Evolutionary conservation across 1,284 basidiomycete species (phyloP).

Genomic region (Chondrostereum purpureum): DNA sequence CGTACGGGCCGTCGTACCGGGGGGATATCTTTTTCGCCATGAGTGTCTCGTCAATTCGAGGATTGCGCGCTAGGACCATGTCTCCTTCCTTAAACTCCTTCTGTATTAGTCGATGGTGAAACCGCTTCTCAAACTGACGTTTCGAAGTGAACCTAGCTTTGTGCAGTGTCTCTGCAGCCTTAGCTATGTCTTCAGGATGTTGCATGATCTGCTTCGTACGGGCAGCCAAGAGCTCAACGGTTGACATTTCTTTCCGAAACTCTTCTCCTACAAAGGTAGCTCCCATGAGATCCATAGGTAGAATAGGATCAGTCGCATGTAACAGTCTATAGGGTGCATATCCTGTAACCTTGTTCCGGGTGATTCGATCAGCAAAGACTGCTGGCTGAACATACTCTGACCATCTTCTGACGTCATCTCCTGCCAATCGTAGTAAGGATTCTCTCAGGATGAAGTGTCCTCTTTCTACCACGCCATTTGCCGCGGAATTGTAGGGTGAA

Average conservation of each 20-base stretch:
- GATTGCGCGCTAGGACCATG: background rate
- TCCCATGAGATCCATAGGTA: conserved; percentile 18
- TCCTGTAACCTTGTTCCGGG: conserved; percentile 12
- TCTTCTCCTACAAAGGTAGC: conserved; percentile 14
- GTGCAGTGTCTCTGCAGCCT: background rate
- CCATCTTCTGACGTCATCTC: conserved; percentile 10
- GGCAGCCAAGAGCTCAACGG: conserved; percentile 12
- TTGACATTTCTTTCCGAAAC: conserved; percentile 11
- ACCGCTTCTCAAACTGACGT: background rate
- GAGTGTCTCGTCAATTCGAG: background rate
- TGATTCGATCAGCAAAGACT: conserved; percentile 19
- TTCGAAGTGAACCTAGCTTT: background rate
- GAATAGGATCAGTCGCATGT: conserved; percentile 15
- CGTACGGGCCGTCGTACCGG: background rate
- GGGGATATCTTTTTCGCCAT: background rate
- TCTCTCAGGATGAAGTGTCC: background rate
- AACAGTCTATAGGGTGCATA: conserved; percentile 18
- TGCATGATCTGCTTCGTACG: conserved; percentile 11
- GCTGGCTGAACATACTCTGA: conserved; percentile 4
- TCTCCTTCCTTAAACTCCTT: background rate
- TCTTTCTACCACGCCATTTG: too few species aligned
- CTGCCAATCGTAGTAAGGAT: too few species aligned
- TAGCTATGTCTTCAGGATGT: background rate
- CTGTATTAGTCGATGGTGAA: background rate
- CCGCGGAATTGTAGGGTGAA: too few species aligned